A percentile compares a stretch with the other conserved stretches of the same genome.
These are phyloP conservation scores for Neophaeococcomyces aloes DNA, from an alignment of 2,329 filamentous ascomycete genomes.

Conservation along the genomic window DNA sequence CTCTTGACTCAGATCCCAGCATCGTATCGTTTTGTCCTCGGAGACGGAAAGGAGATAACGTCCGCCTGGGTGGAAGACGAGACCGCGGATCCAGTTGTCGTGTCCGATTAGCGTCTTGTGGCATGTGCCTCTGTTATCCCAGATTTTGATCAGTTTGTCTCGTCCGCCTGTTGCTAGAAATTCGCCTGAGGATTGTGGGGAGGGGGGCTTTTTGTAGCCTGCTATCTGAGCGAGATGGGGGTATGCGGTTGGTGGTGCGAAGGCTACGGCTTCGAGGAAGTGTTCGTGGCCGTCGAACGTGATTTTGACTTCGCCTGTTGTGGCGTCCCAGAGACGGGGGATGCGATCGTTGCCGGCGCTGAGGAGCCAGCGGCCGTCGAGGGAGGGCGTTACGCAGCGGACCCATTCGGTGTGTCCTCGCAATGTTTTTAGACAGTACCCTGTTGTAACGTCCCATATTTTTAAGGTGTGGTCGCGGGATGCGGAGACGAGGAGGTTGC, in stretches of 20 bases:
- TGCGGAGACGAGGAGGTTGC: conserved; percentile 76
- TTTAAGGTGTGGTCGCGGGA: conserved; percentile 74
- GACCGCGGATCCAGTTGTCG: conserved; percentile 82
- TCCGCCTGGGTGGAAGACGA: conserved; percentile 84
- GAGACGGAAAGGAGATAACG: conserved; percentile 78
- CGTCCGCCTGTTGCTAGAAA: conserved; percentile 81
- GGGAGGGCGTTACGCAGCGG: conserved; percentile 71
- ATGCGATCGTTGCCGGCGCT: conserved; percentile 77
- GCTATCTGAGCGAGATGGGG: conserved; percentile 65
- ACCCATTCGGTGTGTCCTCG: conserved; percentile 82
- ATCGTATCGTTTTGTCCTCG: conserved; percentile 85
- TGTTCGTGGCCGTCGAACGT: conserved; percentile 82
- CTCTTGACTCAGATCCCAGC: conserved; percentile 88
- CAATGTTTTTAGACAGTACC: conserved; percentile 86
- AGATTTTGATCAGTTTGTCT: conserved; percentile 83
- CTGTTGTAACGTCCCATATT: conserved; percentile 88
- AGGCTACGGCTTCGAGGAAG: conserved; percentile 70
- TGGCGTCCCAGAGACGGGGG: conserved; percentile 74
- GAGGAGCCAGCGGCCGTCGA: conserved; percentile 72
- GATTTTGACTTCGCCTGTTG: conserved; percentile 62
- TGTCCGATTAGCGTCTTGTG: conserved; percentile 79
- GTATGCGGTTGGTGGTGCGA: conserved; percentile 73
- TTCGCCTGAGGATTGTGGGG: conserved; percentile 64
- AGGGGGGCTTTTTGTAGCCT: conserved; percentile 71
- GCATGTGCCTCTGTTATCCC: conserved; percentile 74